phyloP scores from a whole-genome alignment of 345 rosid species.

The Gossypium stocksii region DNA sequence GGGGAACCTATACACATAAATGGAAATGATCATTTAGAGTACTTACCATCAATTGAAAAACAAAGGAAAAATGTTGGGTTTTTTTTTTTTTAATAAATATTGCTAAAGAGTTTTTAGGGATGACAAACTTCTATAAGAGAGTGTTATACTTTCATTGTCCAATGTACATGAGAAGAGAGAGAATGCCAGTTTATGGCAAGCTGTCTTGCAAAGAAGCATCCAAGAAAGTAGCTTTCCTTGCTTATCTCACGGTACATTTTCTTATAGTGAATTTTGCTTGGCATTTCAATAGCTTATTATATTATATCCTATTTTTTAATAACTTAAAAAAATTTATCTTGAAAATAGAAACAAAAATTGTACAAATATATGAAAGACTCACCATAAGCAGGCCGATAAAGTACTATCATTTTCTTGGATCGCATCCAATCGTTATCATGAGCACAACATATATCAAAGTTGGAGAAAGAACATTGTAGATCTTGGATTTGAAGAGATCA shows the following conservation, averaged over 20 bases:
- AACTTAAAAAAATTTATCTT: neutral
- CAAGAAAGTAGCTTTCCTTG: conserved; percentile 20
- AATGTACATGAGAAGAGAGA: conserved; percentile 4
- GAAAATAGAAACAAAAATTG: neutral
- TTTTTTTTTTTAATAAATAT: neutral
- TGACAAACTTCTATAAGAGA: neutral
- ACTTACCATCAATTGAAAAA: conserved; percentile 8
- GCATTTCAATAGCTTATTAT: neutral
- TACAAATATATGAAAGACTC: too few species aligned
- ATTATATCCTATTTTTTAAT: neutral
- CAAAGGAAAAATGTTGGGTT: conserved; percentile 11
- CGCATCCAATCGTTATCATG: too few species aligned
- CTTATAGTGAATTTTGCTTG: neutral
- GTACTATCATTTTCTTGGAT: too few species aligned
- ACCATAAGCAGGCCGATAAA: too few species aligned
- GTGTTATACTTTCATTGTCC: neutral
- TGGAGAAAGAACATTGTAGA: too few species aligned
- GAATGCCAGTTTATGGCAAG: conserved; percentile 51
- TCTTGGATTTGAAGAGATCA: too few species aligned
- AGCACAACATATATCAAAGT: too few species aligned
- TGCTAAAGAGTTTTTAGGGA: neutral
- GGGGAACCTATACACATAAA: neutral
- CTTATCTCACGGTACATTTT: conserved; percentile 1
- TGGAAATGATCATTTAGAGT: neutral
- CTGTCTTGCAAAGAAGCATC: conserved; percentile 39